Conservation (phyloP, 805 yeast genomes). For the Wickerhamiella dianesei region DNA sequence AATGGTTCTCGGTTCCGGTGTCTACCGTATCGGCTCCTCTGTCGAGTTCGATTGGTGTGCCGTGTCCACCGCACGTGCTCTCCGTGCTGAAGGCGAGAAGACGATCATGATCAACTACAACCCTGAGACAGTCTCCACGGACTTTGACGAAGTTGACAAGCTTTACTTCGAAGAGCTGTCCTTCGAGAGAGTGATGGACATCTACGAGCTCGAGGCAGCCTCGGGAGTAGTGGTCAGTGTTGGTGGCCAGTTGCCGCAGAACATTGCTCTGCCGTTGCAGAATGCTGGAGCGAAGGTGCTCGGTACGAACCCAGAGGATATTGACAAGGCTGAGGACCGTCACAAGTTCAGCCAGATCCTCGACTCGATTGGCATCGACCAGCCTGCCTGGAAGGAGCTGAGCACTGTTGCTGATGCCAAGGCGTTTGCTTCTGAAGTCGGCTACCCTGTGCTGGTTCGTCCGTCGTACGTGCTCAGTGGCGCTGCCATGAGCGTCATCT, state of each 20-base stretch:
- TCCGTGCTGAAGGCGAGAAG: slow-evolving; percentile 73
- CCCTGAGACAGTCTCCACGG: slow-evolving; percentile 97
- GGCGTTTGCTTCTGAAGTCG: slow-evolving; percentile 68
- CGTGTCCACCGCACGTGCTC: slow-evolving; percentile 87
- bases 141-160: slow-evolving; percentile 95
- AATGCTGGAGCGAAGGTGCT: slow-evolving; percentile 62
- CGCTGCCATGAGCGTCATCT: slow-evolving; percentile 96
- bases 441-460: slow-evolving; percentile 92
- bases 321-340: slow-evolving; percentile 96
- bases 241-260: slow-evolving; percentile 97
- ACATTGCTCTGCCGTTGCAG: slow-evolving; percentile 79
- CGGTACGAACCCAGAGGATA: slow-evolving; percentile 90
- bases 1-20: slow-evolving; percentile 96
- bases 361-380: slow-evolving; percentile 87
- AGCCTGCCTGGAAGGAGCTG: slow-evolving; percentile 96
- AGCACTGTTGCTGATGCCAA: slow-evolving; percentile 78
- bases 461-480: slow-evolving; percentile 96
- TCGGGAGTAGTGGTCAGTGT: slow-evolving; percentile 89
- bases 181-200: slow-evolving; percentile 93
- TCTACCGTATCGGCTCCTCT: slow-evolving; percentile 94
- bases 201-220: slow-evolving; percentile 82
- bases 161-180: slow-evolving; percentile 91
- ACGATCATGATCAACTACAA: slow-evolving; percentile 95
- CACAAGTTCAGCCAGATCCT: slow-evolving; percentile 91
- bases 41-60: slow-evolving; percentile 99